A percentile compares a stretch with the other conserved stretches of the same genome.
phyloP scores from a whole-genome alignment of 2,329 filamentous ascomycete species.

The Aureobasidium uvarum region DNA sequence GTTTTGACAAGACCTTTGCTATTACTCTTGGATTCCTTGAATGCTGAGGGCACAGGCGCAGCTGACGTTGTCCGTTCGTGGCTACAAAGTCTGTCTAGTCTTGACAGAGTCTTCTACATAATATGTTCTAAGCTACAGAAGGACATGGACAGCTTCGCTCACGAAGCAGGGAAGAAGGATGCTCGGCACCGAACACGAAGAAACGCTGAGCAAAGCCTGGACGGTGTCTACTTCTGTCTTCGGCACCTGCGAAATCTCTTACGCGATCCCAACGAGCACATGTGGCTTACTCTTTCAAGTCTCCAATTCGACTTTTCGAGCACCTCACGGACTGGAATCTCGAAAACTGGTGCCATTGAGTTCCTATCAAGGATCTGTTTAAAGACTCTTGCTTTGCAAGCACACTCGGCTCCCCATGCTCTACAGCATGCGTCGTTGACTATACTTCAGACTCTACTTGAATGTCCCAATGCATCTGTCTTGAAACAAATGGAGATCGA shows the following conservation, averaged over 20 bases:
- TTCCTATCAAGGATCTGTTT: constrained; percentile 32
- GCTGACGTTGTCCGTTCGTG: constrained; percentile 77
- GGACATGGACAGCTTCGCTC: constrained; percentile 27
- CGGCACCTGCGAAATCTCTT: constrained; percentile 72
- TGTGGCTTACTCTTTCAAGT: constrained; percentile 53
- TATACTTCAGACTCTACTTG: constrained; percentile 32
- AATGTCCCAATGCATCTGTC: constrained; percentile 28
- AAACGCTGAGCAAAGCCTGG: constrained; percentile 29
- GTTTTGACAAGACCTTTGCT: constrained; percentile 81
- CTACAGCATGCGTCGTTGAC: constrained; percentile 29
- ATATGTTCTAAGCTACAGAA: constrained; percentile 28
- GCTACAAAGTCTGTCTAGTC: constrained; percentile 63
- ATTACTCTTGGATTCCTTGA: constrained; percentile 73
- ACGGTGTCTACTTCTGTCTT: constrained; percentile 76
- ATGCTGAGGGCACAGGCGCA: constrained; percentile 68
- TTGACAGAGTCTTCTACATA: constrained; percentile 50
- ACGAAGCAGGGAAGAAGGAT: background rate
- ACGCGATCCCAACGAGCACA: constrained; percentile 63
- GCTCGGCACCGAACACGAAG: constrained; percentile 22
- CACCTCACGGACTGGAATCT: background rate
- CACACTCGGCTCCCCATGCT: constrained; percentile 19
- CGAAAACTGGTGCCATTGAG: constrained; percentile 28
- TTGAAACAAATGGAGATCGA: constrained; percentile 34
- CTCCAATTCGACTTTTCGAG: constrained; percentile 17
- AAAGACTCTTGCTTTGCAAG: constrained; percentile 28